A percentile compares a stretch with the other conserved stretches of the same genome.
phyloP scores from a whole-genome alignment of 768 basidiomycete species.

The Mycena polygramma region DNA sequence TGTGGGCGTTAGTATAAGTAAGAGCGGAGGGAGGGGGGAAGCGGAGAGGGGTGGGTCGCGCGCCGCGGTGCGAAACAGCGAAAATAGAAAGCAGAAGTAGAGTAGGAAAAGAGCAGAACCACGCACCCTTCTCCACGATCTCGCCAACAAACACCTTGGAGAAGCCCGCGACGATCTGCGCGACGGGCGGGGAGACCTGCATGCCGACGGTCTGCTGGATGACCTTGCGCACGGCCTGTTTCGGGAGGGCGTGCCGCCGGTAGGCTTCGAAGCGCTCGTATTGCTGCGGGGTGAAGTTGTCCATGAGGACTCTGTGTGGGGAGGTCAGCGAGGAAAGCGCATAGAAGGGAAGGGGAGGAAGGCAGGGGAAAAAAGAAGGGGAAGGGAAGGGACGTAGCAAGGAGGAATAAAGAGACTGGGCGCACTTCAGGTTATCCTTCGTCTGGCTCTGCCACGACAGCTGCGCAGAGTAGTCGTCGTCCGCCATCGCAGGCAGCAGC shows the following conservation, averaged over 20 bases:
- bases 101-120: too few species aligned
- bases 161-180: slow-evolving; percentile 91
- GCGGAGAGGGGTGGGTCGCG: neutral
- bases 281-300: slow-evolving; percentile 86
- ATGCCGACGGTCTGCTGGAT: slow-evolving; percentile 87
- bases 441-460: slow-evolving; percentile 88
- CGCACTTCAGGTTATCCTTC: slow-evolving; percentile 87
- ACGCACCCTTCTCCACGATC: slow-evolving; percentile 88
- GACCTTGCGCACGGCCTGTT: slow-evolving; percentile 86
- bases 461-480: slow-evolving; percentile 90
- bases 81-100: too few species aligned
- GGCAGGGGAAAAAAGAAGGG: too few species aligned
- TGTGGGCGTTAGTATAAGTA: neutral
- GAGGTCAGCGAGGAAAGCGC: neutral
- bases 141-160: slow-evolving; percentile 94
- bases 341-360: slow-evolving; percentile 3
- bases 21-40: neutral
- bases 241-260: slow-evolving; percentile 84
- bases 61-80: too few species aligned
- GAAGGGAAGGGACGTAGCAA: too few species aligned
- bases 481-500: slow-evolving; percentile 86
- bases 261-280: slow-evolving; percentile 94
- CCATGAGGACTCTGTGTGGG: slow-evolving; percentile 82
- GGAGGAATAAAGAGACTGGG: too few species aligned
- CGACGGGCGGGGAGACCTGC: slow-evolving; percentile 88